phyloP scores from a whole-genome alignment of 1,284 basidiomycete genomes.

The Puccinia novopanici region DNA sequence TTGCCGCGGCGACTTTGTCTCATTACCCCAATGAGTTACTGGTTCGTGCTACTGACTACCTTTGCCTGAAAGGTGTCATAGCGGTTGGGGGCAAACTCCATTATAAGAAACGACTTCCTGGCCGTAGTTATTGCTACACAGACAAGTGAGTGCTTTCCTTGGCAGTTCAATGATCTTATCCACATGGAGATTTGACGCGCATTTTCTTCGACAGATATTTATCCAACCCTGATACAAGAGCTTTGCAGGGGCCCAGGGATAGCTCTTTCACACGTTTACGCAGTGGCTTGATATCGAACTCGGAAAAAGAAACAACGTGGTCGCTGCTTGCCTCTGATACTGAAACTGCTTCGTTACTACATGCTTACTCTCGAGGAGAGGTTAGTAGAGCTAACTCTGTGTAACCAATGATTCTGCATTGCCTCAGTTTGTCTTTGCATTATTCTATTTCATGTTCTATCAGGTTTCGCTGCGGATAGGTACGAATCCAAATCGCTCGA shows the following conservation, averaged over 20 bases:
- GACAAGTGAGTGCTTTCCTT: slow-evolving; percentile 40
- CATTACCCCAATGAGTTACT: slow-evolving; percentile 35
- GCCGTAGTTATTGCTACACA: slow-evolving; percentile 48
- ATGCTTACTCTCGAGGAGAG: slow-evolving; percentile 38
- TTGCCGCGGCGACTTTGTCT: slow-evolving; percentile 37
- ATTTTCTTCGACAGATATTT: slow-evolving; percentile 22
- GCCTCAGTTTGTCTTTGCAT: not conserved
- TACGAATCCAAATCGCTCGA: slow-evolving; percentile 21
- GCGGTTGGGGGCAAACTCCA: slow-evolving; percentile 32
- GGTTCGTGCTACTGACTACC: slow-evolving; percentile 29
- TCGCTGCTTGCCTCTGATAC: slow-evolving; percentile 42
- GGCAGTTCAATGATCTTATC: not conserved
- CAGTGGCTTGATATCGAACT: not conserved
- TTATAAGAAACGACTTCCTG: slow-evolving; percentile 45
- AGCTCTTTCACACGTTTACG: slow-evolving; percentile 4
- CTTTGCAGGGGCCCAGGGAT: slow-evolving; percentile 7
- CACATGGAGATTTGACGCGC: not conserved
- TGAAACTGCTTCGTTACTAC: slow-evolving; percentile 45
- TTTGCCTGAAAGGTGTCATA: slow-evolving; percentile 34
- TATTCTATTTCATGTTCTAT: not conserved
- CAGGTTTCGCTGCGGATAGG: slow-evolving; percentile 34
- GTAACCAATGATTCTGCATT: not conserved
- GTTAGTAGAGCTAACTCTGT: not conserved
- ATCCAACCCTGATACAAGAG: slow-evolving; percentile 30
- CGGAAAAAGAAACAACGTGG: slow-evolving; percentile 20